Base-by-base conservation (phyloP, 176 grass and related monocot genomes). In the Cenchrus fungigraminus region DNA sequence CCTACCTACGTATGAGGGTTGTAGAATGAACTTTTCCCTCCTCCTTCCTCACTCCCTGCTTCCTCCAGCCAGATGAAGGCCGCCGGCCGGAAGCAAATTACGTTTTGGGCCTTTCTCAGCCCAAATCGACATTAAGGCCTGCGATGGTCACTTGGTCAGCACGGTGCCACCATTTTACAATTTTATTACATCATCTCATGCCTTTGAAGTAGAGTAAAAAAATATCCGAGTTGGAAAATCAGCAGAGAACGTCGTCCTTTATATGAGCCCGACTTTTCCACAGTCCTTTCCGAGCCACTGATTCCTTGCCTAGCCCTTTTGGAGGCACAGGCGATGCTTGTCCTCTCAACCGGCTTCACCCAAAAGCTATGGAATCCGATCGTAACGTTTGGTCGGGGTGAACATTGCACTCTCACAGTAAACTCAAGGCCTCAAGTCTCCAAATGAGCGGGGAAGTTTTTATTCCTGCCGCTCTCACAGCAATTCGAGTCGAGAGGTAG, bases 241-340 rank as follows among this genome's bases (percentile, higher is more conserved):
- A 53, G 5, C 2, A 53, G 51, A 53, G 51, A 53, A 53, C 51
- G 11, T 14, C 51, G 11, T 14, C 51, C 12, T 53, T 22, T 56
- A 22, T 45, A 61, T 17, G 13, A 46, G 73, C 1, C 40, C 65
- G 70, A 32, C 53, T 50, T 70, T 50, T 28, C 29, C 5, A 53
- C 3, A 34, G 20, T 12, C 28, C 44, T 71, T 71, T 28, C 8
- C 12, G 44, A 72, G 56, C 53, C 56, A 40, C 54, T 79, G 47
- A 8, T 47, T 69, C 78, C 65, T 54, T 73, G 84, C 20, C 68
- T 65, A 52, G 57, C 58, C 77, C 77, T 80, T 80, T 73, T 80
- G 31, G 58, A 80, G 42, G 58, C 46, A 65, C 76, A 9, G 57
- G 57, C 57, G 9, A 73, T 34, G 19, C 20, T 47, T 63, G 75